Base-by-base conservation (phyloP, 495 filamentous ascomycete genomes). In the Copromyces sp. region DNA sequence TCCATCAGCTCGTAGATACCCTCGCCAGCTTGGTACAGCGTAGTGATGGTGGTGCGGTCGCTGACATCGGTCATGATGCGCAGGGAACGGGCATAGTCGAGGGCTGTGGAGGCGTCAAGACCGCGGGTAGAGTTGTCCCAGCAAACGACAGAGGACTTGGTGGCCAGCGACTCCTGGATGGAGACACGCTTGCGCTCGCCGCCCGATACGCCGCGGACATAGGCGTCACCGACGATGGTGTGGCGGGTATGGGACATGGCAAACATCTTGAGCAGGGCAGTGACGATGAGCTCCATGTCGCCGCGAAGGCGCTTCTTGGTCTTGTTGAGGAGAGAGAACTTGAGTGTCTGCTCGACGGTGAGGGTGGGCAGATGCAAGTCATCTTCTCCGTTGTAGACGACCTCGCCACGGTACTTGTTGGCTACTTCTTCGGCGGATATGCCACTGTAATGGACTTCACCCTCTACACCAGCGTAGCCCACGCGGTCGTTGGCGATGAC, bases 221-320 rank as follows among this genome's bases (percentile, higher is more conserved):
- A 94, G 76, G 91, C 91, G 78, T 97, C 92, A 29, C 94, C 94
- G 16, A 98, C 93, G 29, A 89, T 84, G 0, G 94, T 97, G 75
- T 95, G 87, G 75, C 88, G 87, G 0, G 94, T 95, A 77, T 97
- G 93, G 7, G 79, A 79, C 29, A 86, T 93, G 84, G 91, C 92
- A 73, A 97, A 95, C 41, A 94, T 84, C 74, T 92, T 90, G 44
- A 92, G 85, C 45, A 95, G 85, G 1, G 92, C 89, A 20, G 89
- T 82, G 7, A 93, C 84, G 53, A 93, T 91, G 69, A 92, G 81
- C 4, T 89, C 86, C 35, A 94, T 90, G 70, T 92, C 89, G 2
- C 82, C 85, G 20, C 85, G 86, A n/a, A 90, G 86, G 53, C 86
- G 83, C 81, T 91, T 93, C 80, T 88, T 91, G n/a, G 91, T 93